A percentile compares a stretch with the other conserved stretches of the same genome.
phyloP scores from a whole-genome alignment of 2,329 filamentous ascomycete genomes.

The Parascedosporium putredinis region DNA sequence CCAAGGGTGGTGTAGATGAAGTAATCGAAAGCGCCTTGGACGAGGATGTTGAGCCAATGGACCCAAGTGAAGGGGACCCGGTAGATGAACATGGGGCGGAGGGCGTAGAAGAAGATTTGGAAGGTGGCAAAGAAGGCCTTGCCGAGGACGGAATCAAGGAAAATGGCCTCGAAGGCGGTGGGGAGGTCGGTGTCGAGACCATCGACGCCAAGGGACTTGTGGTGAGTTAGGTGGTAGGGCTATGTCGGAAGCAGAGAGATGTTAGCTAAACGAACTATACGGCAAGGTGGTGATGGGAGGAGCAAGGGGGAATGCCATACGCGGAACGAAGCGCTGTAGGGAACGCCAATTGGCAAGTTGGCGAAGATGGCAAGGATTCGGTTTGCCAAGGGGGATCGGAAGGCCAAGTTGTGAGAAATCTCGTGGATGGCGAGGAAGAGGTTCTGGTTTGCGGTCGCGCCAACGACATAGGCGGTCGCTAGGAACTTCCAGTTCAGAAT shows the following conservation, averaged over 20 bases:
- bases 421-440: constrained; percentile 97
- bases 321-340: constrained; percentile 92
- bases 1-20: constrained; percentile 52
- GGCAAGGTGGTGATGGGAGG: neutral
- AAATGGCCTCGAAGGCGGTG: constrained; percentile 78
- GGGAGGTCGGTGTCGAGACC: constrained; percentile 94
- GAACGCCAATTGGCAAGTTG: constrained; percentile 89
- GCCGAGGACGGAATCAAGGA: constrained; percentile 88
- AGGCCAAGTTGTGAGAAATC: constrained; percentile 95
- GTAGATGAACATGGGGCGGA: constrained; percentile 93
- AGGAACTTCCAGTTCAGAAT: constrained; percentile 80
- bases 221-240: constrained; percentile 96
- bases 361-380: constrained; percentile 83
- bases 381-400: constrained; percentile 70
- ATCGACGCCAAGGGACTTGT: constrained; percentile 95
- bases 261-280: constrained; percentile 13
- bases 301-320: constrained; percentile 41
- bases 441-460: constrained; percentile 95
- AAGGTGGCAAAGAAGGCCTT: constrained; percentile 99
- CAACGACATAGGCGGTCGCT: constrained; percentile 78
- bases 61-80: constrained; percentile 76
- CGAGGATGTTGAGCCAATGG: constrained; percentile 69
- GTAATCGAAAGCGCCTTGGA: constrained; percentile 71
- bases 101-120: constrained; percentile 96
- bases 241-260: constrained; percentile 24